A percentile compares a stretch with the other conserved stretches of the same genome.
These are phyloP conservation scores for Lumnitzera littorea DNA, from an alignment of 345 rosid species.

Conservation along the genomic window DNA sequence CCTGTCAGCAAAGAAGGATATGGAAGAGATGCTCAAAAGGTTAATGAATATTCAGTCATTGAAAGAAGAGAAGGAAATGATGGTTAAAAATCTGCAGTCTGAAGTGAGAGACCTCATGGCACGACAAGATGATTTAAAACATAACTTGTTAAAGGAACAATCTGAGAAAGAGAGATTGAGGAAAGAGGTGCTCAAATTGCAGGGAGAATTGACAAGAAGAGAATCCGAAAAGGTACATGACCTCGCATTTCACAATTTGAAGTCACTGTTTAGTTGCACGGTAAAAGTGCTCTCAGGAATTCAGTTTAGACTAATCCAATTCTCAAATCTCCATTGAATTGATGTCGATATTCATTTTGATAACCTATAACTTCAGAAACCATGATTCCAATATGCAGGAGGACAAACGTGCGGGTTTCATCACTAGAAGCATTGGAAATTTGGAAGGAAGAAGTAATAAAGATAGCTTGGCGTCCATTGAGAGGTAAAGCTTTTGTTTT, in stretches of 20 bases:
- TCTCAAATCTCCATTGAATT: background rate
- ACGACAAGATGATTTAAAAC: slow-evolving; percentile 38
- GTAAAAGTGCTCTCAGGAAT: too few relatives aligned
- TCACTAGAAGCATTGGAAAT: background rate
- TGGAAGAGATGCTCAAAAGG: slow-evolving; percentile 42
- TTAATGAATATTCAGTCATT: slow-evolving; percentile 30
- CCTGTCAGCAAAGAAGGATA: slow-evolving; percentile 40
- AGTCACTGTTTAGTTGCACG: too few relatives aligned
- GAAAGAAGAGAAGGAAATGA: slow-evolving; percentile 50
- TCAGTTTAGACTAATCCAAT: background rate
- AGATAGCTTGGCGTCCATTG: background rate
- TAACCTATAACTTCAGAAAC: background rate
- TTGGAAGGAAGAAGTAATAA: background rate
- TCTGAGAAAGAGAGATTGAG: slow-evolving; percentile 52
- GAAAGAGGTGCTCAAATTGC: slow-evolving; percentile 41
- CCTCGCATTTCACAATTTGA: too few relatives aligned
- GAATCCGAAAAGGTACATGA: slow-evolving; percentile 28
- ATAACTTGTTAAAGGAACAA: slow-evolving; percentile 45
- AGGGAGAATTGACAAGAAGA: slow-evolving; percentile 39
- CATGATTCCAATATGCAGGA: slow-evolving; percentile 3
- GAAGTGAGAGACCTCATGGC: slow-evolving; percentile 42
- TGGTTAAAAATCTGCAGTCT: slow-evolving; percentile 31
- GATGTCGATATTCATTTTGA: background rate
- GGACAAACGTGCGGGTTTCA: background rate
- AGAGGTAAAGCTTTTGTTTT: slow-evolving; percentile 2